Evolutionary conservation across 2,329 filamentous ascomycete species (phyloP).

Genomic region (Microcera coccophila): DNA sequence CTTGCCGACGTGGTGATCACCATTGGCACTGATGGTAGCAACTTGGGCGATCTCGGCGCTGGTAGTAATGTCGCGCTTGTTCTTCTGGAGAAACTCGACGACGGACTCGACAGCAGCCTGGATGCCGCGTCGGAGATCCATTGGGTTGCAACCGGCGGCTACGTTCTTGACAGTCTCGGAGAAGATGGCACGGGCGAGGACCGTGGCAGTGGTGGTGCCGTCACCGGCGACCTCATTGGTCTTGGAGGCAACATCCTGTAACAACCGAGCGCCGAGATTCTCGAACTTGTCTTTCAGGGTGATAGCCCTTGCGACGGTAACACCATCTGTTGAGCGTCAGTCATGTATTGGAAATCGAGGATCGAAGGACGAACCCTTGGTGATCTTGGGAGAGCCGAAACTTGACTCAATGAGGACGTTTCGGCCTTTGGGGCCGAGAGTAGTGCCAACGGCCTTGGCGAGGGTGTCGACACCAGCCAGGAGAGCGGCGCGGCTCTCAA

Average conservation of each 20-base stretch:
- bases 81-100: slow-evolving; percentile 87
- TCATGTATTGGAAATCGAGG: background rate
- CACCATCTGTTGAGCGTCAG: slow-evolving; percentile 61
- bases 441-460: slow-evolving; percentile 92
- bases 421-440: slow-evolving; percentile 93
- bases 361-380: slow-evolving; percentile 68
- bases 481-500: slow-evolving; percentile 84
- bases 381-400: slow-evolving; percentile 99
- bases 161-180: slow-evolving; percentile 99
- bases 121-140: slow-evolving; percentile 96
- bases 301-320: slow-evolving; percentile 85
- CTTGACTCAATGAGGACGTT: slow-evolving; percentile 98
- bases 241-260: slow-evolving; percentile 98
- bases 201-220: slow-evolving; percentile 95
- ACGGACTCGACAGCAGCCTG: slow-evolving; percentile 94
- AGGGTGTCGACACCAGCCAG: slow-evolving; percentile 95
- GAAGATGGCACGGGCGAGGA: slow-evolving; percentile 96
- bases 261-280: slow-evolving; percentile 93
- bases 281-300: slow-evolving; percentile 98
- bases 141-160: slow-evolving; percentile 97
- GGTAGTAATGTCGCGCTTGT: slow-evolving; percentile 98
- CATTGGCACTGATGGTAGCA: slow-evolving; percentile 96
- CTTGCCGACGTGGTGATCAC: slow-evolving; percentile 89
- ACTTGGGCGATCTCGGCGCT: slow-evolving; percentile 97
- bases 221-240: slow-evolving; percentile 99